Evolutionary conservation across 257 asterid genomes (phyloP), one percentile per base, ranked within the genome.

Genomic region (Solanum virginianum): DNA sequence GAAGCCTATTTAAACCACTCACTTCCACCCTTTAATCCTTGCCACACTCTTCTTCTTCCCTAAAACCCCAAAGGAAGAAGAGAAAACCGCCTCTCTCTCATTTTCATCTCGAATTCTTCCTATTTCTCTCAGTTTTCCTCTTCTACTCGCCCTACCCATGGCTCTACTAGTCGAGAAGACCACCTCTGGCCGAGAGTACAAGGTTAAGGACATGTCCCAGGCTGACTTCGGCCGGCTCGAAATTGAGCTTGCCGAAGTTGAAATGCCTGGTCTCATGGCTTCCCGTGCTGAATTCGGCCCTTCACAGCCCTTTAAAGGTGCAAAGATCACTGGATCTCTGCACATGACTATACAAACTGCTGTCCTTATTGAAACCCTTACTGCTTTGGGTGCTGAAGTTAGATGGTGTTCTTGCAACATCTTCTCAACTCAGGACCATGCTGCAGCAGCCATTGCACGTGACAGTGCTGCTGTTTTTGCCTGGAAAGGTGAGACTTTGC

Each of bases 301-400:
- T 0, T 80, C 93, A 10, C 96, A 93, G 86, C 98, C 97, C 10
- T 92, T 94, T 74, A 92, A 93, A 57, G 98, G 96, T 29, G 98
- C 97, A 16, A 83, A 16, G 75, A 94, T 94, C 83, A 94, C 98
- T 79, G 97, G 98, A 75, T 91, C 94, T 66, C 86, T 94, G 14
- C 98, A 94, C 90, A 94, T 94, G 98, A 94, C 98, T 1, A 94
- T 94, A 81, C 98, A 94, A 32, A 94, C 98, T 81, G 97, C 98
- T 3, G 97, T 94, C 11, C 60, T 94, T 39, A 94, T 94, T 65
- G 98, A 94, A 47, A 93, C 98, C 47, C 79, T 94, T 2, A 94
- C 98, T 12, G 95, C 97, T 5, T 81, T 93, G 62, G 98, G 98
- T 39, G 98, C 98, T 8, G 95, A 93, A 85, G 98, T 94, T n/a